phyloP scores from a whole-genome alignment of 2,329 filamentous ascomycete genomes.

The Ceratocystis harringtonii region DNA sequence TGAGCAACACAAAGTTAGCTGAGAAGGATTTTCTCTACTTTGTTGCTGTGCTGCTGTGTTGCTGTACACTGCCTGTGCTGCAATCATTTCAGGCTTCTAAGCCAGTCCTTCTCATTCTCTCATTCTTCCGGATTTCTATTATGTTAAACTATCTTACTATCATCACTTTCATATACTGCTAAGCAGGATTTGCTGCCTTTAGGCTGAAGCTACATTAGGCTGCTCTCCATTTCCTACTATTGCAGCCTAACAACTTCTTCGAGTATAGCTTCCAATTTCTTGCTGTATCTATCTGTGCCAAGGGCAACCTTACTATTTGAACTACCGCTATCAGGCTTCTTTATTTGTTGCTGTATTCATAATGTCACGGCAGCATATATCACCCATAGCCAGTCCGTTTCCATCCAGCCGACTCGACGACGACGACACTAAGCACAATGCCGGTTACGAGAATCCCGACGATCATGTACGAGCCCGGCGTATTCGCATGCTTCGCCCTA shows the following conservation, averaged over 20 bases:
- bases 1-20: neutral
- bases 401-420: neutral
- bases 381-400: neutral
- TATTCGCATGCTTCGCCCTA: neutral
- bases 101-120: neutral
- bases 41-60: no score
- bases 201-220: neutral
- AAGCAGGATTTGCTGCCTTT: neutral
- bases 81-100: neutral
- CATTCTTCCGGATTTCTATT: constrained; percentile 2
- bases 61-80: neutral
- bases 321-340: no score
- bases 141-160: neutral
- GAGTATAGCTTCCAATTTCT: neutral
- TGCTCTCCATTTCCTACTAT: neutral
- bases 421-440: neutral
- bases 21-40: neutral
- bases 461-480: neutral
- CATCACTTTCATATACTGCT: neutral
- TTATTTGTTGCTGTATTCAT: neutral
- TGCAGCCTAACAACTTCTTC: neutral
- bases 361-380: neutral
- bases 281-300: neutral
- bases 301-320: neutral
- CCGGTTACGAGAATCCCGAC: neutral